Evolutionary conservation across 225 moss, liverwort and hornwort species (phyloP), one percentile per base, ranked within the genome.

Genomic region (Physcomitrium patens): DNA sequence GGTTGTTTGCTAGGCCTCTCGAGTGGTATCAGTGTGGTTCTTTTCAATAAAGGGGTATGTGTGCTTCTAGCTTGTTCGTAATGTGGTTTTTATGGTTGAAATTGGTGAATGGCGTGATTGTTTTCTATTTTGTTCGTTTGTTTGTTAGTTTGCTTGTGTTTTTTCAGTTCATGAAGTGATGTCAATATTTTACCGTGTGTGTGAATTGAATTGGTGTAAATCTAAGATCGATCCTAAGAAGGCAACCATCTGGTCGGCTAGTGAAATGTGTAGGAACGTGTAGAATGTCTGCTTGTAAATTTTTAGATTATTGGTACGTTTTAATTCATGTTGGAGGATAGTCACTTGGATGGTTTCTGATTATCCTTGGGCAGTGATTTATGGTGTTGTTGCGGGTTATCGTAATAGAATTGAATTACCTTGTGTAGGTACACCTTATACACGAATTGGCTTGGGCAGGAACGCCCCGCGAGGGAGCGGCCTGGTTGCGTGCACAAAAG

Each of bases 21-120:
- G 1, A 99, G 85, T 75, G 99, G 99, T 57, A 85, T 95, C 15
- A 93, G 93, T 84, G 95, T 99, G 27, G 99, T 95, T 52, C 60
- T 80, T 49, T 99, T 99, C 64, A 93, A 93, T 54, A 90, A 89
- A 86, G 88, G 89, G 95, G 97, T 97, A 87, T 84, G 89, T 46
- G 23, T 68, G 3, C 7, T 72, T 71, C 20, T 67, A 46, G 54
- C 44, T 10, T 47, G 55, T 66, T 49, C 7, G 22, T 45, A 44
- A 64, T 12, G 64, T 64, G 45, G 64, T 14, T 28, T 41, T 22
- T 1, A 58, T 24, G 28, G 1, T 0, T 56, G 16, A 1, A 61
- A 48, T 59, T 31, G 44, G 1, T 10, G 0, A n/a, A 9, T 17
- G 42, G 10, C 19, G 3, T 55, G 2, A 67, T 8, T 18, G 3